A percentile compares a stretch with the other conserved stretches of the same genome.
These are phyloP conservation scores for Metarhizium sp. DNA, from an alignment of 2,329 filamentous ascomycete species.

Conservation along the genomic window DNA sequence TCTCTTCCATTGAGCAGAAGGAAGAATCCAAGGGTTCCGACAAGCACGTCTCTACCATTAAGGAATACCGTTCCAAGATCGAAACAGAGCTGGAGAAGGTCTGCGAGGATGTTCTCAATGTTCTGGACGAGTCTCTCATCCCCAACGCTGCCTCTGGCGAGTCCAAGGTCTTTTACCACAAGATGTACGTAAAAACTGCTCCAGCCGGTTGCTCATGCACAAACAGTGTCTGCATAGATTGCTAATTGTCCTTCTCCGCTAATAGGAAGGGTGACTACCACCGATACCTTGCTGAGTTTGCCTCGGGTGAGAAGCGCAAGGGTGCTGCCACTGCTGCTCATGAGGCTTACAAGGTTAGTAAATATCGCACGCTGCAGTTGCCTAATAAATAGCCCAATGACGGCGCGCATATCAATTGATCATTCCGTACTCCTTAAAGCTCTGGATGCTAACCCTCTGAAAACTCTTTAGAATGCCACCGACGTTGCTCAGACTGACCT, in stretches of 20 bases:
- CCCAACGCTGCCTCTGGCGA: conserved; percentile 94
- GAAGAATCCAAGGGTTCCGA: conserved; percentile 98
- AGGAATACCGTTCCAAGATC: conserved; percentile 97
- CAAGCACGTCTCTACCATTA: conserved; percentile 89
- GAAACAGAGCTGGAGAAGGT: conserved; percentile 95
- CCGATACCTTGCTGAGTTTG: conserved; percentile 90
- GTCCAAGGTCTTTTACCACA: conserved; percentile 99
- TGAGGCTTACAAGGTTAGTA: conserved; percentile 90
- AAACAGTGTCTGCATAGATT: not conserved
- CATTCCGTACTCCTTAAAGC: not conserved
- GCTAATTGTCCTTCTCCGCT: conserved; percentile 3
- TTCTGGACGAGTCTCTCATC: conserved; percentile 87
- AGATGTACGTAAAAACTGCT: conserved; percentile 64
- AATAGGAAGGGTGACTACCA: conserved; percentile 93
- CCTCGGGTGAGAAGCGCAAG: conserved; percentile 87
- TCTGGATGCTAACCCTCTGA: not conserved
- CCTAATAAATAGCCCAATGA: not conserved
- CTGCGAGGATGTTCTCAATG: conserved; percentile 95
- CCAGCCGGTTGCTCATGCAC: not conserved
- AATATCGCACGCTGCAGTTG: not conserved
- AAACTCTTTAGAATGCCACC: conserved; percentile 68
- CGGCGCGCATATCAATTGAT: conserved; percentile 13
- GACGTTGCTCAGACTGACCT: conserved; percentile 97
- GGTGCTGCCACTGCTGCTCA: conserved; percentile 75
- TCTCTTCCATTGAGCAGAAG: conserved; percentile 99